phyloP scores from a whole-genome alignment of 176 grass and related monocot species.

The Paspalum vaginatum region DNA sequence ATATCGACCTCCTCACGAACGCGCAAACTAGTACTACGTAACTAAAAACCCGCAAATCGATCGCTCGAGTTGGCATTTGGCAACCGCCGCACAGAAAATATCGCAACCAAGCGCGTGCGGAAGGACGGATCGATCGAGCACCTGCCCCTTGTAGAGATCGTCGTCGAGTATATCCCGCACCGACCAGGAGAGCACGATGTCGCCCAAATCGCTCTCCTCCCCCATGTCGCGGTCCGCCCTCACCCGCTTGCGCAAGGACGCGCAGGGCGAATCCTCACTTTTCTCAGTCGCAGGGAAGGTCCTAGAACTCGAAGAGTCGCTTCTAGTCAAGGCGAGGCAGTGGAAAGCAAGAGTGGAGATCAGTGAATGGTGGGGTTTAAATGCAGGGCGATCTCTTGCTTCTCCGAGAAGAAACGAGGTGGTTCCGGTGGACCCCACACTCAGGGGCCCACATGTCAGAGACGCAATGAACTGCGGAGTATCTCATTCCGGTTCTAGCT shows the following conservation, averaged over 20 bases:
- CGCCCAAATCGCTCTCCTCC: slow-evolving; percentile 44
- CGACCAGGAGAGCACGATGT: slow-evolving; percentile 60
- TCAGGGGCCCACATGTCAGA: too few species aligned
- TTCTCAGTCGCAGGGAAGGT: not conserved
- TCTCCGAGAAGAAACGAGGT: slow-evolving; percentile 9
- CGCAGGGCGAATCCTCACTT: not conserved
- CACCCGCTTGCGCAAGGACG: slow-evolving; percentile 14
- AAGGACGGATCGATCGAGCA: slow-evolving; percentile 22
- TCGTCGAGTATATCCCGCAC: slow-evolving; percentile 46
- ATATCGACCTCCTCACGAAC: not conserved
- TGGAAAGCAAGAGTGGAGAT: not conserved
- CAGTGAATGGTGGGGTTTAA: not conserved
- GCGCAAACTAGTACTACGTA: not conserved
- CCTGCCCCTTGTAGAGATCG: slow-evolving; percentile 48
- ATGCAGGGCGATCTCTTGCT: slow-evolving; percentile 27
- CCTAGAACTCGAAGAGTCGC: not conserved
- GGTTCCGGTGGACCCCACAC: too few species aligned
- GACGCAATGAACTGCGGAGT: too few species aligned
- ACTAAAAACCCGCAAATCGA: not conserved
- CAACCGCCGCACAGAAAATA: slow-evolving; percentile 12
- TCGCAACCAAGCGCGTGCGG: not conserved
- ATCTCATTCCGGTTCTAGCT: too few species aligned
- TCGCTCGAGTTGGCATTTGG: not conserved
- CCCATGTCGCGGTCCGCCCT: slow-evolving; percentile 8
- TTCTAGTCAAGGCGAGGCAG: slow-evolving; percentile 6